These are phyloP conservation scores for Ophiosphaerella narmari DNA, from an alignment of 2,329 filamentous ascomycete genomes.

Conservation along the genomic window DNA sequence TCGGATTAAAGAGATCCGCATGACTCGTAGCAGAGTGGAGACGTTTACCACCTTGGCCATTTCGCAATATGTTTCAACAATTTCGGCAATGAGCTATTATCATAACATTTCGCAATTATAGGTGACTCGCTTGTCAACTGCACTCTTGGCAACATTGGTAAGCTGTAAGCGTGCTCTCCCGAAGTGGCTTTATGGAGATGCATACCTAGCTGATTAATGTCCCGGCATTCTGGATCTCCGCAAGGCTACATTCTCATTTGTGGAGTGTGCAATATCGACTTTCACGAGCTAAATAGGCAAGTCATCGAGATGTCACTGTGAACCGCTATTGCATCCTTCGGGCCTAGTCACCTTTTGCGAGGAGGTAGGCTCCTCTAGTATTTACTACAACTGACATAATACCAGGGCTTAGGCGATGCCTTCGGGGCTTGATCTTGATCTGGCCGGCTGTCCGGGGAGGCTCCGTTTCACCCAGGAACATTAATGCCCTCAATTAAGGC, in stretches of 20 bases:
- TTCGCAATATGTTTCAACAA: conserved; percentile 15
- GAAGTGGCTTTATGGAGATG: neutral
- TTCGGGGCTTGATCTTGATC: conserved; percentile 18
- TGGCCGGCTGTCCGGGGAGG: conserved; percentile 15
- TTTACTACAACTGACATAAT: conserved; percentile 15
- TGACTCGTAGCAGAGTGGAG: conserved; percentile 23
- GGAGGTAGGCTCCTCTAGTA: conserved; percentile 4
- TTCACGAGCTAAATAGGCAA: too few relatives aligned
- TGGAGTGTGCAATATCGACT: too few relatives aligned
- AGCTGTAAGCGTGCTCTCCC: neutral
- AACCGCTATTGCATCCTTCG: neutral
- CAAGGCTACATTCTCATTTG: too few relatives aligned
- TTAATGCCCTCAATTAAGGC: conserved; percentile 18
- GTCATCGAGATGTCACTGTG: neutral
- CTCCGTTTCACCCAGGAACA: conserved; percentile 9
- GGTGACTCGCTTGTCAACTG: conserved; percentile 3
- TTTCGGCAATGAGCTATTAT: conserved; percentile 18
- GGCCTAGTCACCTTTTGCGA: neutral
- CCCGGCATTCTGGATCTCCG: neutral
- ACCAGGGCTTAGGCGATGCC: neutral
- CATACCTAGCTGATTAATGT: neutral
- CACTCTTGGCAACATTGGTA: conserved; percentile 1
- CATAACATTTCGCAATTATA: conserved; percentile 21
- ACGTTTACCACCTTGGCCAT: conserved; percentile 19
- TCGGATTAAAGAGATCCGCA: conserved; percentile 21